A percentile compares a stretch with the other conserved stretches of the same genome.
Conservation (phyloP, 2,329 filamentous ascomycete genomes). For the Claviceps pazoutovae region DNA sequence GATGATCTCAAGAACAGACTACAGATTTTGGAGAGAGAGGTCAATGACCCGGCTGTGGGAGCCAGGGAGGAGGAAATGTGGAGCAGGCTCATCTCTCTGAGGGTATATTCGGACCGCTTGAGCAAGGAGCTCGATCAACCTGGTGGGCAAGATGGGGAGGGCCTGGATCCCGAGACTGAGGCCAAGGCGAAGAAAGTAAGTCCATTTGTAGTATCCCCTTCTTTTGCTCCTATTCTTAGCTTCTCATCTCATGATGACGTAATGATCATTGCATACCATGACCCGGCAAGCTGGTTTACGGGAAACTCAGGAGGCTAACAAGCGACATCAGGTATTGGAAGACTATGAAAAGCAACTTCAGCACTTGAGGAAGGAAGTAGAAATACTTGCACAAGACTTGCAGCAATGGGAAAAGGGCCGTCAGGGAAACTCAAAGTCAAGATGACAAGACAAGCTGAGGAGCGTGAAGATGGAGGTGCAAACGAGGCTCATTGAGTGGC, state of each 20-base stretch:
- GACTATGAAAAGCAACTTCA: conserved; percentile 71
- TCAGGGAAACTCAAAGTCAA: conserved; percentile 23
- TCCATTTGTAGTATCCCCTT: background rate
- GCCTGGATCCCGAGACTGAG: conserved; percentile 56
- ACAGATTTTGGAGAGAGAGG: conserved; percentile 50
- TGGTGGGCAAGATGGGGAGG: conserved; percentile 38
- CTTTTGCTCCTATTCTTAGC: background rate
- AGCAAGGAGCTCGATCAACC: conserved; percentile 61
- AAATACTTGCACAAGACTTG: conserved; percentile 45
- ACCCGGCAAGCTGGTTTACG: background rate
- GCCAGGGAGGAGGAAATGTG: conserved; percentile 74
- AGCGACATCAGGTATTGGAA: conserved; percentile 50
- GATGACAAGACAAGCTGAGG: conserved; percentile 7
- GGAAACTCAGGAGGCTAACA: background rate
- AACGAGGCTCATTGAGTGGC: background rate
- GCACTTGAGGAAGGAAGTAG: conserved; percentile 60
- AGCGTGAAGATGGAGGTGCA: background rate
- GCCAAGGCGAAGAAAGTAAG: conserved; percentile 61
- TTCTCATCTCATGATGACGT: background rate
- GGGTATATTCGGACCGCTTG: conserved; percentile 58
- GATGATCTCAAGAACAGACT: conserved; percentile 65
- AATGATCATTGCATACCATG: background rate
- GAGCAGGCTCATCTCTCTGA: conserved; percentile 63
- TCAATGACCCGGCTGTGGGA: conserved; percentile 60
- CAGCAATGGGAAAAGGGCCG: conserved; percentile 40